phyloP scores from a whole-genome alignment of 2,329 filamentous ascomycete genomes.

The Tolypocladium tropicale region DNA sequence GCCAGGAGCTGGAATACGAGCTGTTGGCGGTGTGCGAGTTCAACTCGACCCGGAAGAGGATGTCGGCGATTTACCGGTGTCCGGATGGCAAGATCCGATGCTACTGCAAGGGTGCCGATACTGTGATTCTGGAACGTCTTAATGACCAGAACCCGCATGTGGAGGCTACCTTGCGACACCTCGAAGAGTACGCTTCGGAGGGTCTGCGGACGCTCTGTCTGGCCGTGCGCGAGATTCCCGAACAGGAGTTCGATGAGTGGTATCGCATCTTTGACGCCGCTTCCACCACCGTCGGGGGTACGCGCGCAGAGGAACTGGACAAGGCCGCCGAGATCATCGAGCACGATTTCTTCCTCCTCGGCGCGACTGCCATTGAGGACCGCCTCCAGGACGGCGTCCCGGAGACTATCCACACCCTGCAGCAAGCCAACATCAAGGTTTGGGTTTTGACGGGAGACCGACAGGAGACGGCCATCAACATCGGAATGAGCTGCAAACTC shows the following conservation, averaged over 20 bases:
- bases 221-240: slow-evolving; percentile 85
- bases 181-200: slow-evolving; percentile 98
- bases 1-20: slow-evolving; percentile 71
- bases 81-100: slow-evolving; percentile 90
- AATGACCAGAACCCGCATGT: slow-evolving; percentile 75
- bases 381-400: slow-evolving; percentile 93
- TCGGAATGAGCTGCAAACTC: slow-evolving; percentile 98
- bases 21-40: slow-evolving; percentile 96
- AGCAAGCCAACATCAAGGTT: slow-evolving; percentile 94
- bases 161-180: slow-evolving; percentile 80
- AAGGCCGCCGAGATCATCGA: slow-evolving; percentile 96
- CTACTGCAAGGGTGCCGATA: slow-evolving; percentile 96
- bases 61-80: slow-evolving; percentile 95
- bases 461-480: slow-evolving; percentile 98
- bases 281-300: slow-evolving; percentile 81
- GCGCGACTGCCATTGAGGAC: slow-evolving; percentile 95
- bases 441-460: slow-evolving; percentile 97
- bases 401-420: slow-evolving; percentile 93
- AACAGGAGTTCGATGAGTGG: slow-evolving; percentile 86
- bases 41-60: slow-evolving; percentile 86
- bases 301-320: slow-evolving; percentile 87
- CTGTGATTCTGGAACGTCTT: slow-evolving; percentile 88
- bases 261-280: slow-evolving; percentile 76
- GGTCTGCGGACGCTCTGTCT: slow-evolving; percentile 90
- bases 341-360: slow-evolving; percentile 80